Evolutionary conservation across 2,329 filamentous ascomycete species (phyloP), one percentile per base, ranked within the genome.

Genomic region (Aspergillus awamori): DNA sequence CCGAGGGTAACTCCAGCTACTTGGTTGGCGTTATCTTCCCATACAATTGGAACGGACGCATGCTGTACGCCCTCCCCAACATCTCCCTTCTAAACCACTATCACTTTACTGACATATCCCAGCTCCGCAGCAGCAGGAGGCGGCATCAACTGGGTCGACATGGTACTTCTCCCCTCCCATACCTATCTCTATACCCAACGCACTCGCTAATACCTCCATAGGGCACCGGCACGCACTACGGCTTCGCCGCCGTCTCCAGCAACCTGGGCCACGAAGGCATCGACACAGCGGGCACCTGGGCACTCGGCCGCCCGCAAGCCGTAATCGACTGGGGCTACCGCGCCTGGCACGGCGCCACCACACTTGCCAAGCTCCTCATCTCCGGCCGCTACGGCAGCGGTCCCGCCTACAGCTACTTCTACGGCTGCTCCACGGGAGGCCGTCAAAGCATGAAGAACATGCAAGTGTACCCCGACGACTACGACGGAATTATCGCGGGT

Each of bases 401-500:
- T 5, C 8, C 17, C 8, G 22, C 36, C 17, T 57, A 57, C 43
- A 48, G 28, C 41, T 57, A 57, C 41, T 57, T 36, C 43, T 36
- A 36, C 33, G 54, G 54, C 2, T 57, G 54, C 41, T 57, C 54
- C 8, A 57, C 41, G 13, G 54, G 54, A 22, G 54, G 54, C 8
- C 41, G 41, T n/a, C 54, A 57, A 17, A 36, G 54, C 30, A 17
- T 57, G 26, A 57, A 48, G 33, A 22, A 33, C 15, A 36, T 57
- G 8, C 41, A 57, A 22, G 17, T 15, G 11, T 57, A 49, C 28
- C 54, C 54, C 3, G 41, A 57, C n/a, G 53, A 57, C 39, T 57
- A 47, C 43, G 53, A 57, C 17, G 53, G 53, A 6, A 45, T 57
- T 3, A n/a, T 57, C 11, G 41, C 26, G 3, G 54, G 54, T 0